These are phyloP conservation scores for Hanseniaspora vineae DNA, from an alignment of 805 yeast genomes.

Conservation along the genomic window DNA sequence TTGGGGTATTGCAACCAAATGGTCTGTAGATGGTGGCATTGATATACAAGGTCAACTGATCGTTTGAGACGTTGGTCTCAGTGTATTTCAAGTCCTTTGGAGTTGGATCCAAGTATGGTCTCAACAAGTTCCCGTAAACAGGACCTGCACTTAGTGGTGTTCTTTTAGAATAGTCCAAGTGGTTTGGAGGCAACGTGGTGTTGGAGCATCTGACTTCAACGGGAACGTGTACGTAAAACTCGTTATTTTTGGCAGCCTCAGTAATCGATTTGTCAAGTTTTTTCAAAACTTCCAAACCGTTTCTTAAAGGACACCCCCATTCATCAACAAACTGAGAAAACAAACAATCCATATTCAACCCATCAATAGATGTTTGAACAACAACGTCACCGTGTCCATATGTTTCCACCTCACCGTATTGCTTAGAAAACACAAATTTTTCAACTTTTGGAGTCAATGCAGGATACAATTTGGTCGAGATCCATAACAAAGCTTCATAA, in stretches of 20 bases:
- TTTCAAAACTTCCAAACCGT: slow-evolving; percentile 60
- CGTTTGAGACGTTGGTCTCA: slow-evolving; percentile 35
- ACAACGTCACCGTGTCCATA: slow-evolving; percentile 38
- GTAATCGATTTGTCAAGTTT: slow-evolving; percentile 50
- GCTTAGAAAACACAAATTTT: slow-evolving; percentile 70
- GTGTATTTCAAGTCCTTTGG: slow-evolving; percentile 47
- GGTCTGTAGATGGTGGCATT: slow-evolving; percentile 96
- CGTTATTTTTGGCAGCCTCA: slow-evolving; percentile 44
- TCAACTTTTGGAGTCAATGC: slow-evolving; percentile 76
- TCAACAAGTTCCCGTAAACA: slow-evolving; percentile 66
- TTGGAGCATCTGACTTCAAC: slow-evolving; percentile 90
- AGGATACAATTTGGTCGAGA: slow-evolving; percentile 63
- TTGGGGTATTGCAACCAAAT: slow-evolving; percentile 60
- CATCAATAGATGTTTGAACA: slow-evolving; percentile 72
- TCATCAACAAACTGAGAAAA: slow-evolving; percentile 91
- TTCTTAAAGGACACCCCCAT: slow-evolving; percentile 85
- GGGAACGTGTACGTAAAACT: slow-evolving; percentile 86
- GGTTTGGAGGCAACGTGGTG: slow-evolving; percentile 37
- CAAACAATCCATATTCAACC: slow-evolving; percentile 89
- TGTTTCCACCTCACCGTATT: slow-evolving; percentile 66
- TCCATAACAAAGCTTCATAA: slow-evolving; percentile 68
- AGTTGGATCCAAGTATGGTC: slow-evolving; percentile 74
- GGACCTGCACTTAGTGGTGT: slow-evolving; percentile 55
- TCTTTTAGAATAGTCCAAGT: slow-evolving; percentile 40
- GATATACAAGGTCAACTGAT: slow-evolving; percentile 71